Conservation (phyloP, 1,284 basidiomycete species). For the Coniferiporia weirii region DNA sequence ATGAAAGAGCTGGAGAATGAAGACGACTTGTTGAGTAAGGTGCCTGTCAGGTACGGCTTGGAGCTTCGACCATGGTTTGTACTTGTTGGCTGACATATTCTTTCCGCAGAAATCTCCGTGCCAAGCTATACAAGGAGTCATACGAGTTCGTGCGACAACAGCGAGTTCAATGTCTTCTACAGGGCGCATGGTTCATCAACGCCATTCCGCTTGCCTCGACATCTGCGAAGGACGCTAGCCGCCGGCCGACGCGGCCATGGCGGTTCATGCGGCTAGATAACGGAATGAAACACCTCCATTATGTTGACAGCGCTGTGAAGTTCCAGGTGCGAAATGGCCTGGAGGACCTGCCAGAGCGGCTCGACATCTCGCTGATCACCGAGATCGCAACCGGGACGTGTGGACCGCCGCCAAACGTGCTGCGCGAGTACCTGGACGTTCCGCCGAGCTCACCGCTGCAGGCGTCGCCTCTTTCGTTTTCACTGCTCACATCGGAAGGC, state of each 20-base stretch:
- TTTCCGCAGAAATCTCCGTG: constrained; percentile 69
- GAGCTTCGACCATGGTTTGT: not conserved
- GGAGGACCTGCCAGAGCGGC: constrained; percentile 82
- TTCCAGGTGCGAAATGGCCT: constrained; percentile 74
- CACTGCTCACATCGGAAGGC: constrained; percentile 67
- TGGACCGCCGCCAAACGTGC: constrained; percentile 56
- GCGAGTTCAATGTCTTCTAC: constrained; percentile 80
- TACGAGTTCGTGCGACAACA: constrained; percentile 92
- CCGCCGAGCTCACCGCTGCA: constrained; percentile 46
- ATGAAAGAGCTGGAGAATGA: constrained; percentile 92
- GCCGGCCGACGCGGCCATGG: constrained; percentile 62
- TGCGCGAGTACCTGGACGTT: constrained; percentile 47
- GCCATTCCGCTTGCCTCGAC: constrained; percentile 50
- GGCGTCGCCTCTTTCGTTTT: constrained; percentile 76
- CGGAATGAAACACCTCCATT: constrained; percentile 76
- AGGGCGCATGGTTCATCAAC: constrained; percentile 91
- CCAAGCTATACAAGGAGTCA: constrained; percentile 86
- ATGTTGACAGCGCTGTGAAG: constrained; percentile 72
- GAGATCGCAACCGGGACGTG: constrained; percentile 81
- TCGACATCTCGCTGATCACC: constrained; percentile 74
- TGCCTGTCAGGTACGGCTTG: constrained; percentile 68
- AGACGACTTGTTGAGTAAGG: constrained; percentile 82
- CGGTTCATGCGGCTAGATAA: constrained; percentile 76
- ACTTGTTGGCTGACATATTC: constrained; percentile 2
- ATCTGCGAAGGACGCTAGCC: constrained; percentile 43